phyloP scores from a whole-genome alignment of 805 yeast species.

The Kregervanrija pseudodelftensis region DNA sequence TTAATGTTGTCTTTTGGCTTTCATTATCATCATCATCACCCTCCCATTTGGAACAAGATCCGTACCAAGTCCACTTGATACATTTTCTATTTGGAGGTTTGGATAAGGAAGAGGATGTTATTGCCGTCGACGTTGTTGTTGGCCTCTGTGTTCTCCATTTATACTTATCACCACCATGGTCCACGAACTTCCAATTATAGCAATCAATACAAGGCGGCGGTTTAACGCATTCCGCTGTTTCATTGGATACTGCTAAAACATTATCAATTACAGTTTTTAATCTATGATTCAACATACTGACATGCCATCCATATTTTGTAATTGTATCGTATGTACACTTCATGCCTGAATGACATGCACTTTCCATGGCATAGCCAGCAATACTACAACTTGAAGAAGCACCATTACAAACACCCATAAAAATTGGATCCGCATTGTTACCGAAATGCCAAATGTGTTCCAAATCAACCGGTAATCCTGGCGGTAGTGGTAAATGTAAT shows the following conservation, averaged over 20 bases:
- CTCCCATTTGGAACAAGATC: conserved; percentile 34
- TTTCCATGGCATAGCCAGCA: conserved; percentile 96
- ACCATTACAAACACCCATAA: conserved; percentile 94
- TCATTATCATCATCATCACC: conserved; percentile 19
- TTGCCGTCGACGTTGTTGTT: conserved; percentile 7
- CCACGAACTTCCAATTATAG: conserved; percentile 76
- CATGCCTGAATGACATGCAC: conserved; percentile 87
- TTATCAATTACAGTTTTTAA: conserved; percentile 87
- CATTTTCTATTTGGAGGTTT: conserved; percentile 34
- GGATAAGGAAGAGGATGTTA: neutral
- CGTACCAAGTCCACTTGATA: conserved; percentile 58
- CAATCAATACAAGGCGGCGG: conserved; percentile 89
- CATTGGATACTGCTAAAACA: conserved; percentile 62
- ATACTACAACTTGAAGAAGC: conserved; percentile 82
- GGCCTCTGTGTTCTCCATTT: conserved; percentile 15
- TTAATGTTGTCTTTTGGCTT: conserved; percentile 4
- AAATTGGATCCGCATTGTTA: conserved; percentile 95
- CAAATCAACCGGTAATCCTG: conserved; percentile 69
- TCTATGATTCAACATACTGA: conserved; percentile 79
- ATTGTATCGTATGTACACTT: conserved; percentile 88
- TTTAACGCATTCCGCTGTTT: conserved; percentile 63
- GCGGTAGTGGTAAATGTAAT: conserved; percentile 87
- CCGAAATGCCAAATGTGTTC: conserved; percentile 95
- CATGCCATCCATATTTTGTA: conserved; percentile 84
- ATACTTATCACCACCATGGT: conserved; percentile 32